Evolutionary conservation across 2,329 filamentous ascomycete species (phyloP).

Genomic region (Daldinia sp.): DNA sequence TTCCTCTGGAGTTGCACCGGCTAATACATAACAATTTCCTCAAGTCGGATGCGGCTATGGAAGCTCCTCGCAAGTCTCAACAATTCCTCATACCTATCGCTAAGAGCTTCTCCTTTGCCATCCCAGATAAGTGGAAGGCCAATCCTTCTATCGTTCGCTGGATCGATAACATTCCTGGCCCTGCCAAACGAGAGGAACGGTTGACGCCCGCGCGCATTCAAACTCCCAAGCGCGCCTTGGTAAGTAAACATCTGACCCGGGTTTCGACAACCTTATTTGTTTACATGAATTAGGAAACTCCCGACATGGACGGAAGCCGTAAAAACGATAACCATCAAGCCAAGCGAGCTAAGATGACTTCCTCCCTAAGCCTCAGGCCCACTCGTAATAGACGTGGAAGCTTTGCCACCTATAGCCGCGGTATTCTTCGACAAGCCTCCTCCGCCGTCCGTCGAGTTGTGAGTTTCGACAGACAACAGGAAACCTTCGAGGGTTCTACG

Average conservation of each 20-base stretch:
- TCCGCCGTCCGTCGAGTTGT: constrained; percentile 31
- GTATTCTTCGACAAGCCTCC: constrained; percentile 38
- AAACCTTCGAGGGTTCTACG: constrained; percentile 4
- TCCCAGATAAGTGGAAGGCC: constrained; percentile 40
- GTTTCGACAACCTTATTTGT: not conserved
- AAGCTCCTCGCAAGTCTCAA: constrained; percentile 47
- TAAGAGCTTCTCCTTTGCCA: constrained; percentile 41
- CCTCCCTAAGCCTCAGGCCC: constrained; percentile 4
- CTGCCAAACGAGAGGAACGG: constrained; percentile 24
- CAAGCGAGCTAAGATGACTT: constrained; percentile 38
- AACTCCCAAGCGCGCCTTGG: constrained; percentile 41
- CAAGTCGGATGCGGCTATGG: not conserved
- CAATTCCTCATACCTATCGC: constrained; percentile 33
- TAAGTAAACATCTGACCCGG: constrained; percentile 21
- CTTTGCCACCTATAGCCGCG: constrained; percentile 25
- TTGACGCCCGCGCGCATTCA: constrained; percentile 32
- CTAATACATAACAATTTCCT: not conserved
- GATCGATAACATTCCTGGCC: constrained; percentile 40
- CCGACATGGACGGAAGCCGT: constrained; percentile 10
- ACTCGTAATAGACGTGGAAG: constrained; percentile 24
- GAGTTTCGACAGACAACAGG: constrained; percentile 10
- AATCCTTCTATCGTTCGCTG: constrained; percentile 41
- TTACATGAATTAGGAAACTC: constrained; percentile 24
- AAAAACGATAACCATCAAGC: constrained; percentile 32
- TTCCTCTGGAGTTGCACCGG: not conserved